Conservation (phyloP, 768 basidiomycete genomes). For the Serpula lacrymans region DNA sequence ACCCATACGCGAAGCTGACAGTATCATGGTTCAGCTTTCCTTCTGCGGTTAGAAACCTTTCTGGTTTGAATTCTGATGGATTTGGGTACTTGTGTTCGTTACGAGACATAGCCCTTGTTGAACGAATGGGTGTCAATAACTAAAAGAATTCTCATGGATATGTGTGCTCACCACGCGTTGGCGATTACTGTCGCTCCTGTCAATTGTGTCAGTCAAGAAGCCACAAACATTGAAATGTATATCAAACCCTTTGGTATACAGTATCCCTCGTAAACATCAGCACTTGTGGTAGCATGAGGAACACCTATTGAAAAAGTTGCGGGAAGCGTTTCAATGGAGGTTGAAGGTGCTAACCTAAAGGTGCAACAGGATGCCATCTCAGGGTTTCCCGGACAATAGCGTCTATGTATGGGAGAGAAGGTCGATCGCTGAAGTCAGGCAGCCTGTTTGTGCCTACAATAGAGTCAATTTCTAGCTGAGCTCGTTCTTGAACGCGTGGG, state of each 20-base stretch:
- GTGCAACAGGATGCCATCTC: constrained; percentile 31
- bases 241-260: constrained; percentile 23
- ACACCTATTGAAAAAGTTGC: constrained; percentile 16
- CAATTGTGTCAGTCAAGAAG: constrained; percentile 13
- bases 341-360: constrained; percentile 17
- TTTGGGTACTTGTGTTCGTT: constrained; percentile 24
- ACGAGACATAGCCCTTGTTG: constrained; percentile 25
- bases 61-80: constrained; percentile 22
- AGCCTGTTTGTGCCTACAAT: constrained; percentile 25
- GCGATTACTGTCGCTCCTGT: constrained; percentile 28
- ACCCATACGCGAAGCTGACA: constrained; percentile 22
- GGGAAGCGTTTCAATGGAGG: not conserved
- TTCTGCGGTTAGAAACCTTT: constrained; percentile 22
- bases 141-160: not conserved
- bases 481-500: constrained; percentile 31
- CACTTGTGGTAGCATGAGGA: constrained; percentile 22
- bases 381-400: constrained; percentile 33
- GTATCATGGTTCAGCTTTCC: constrained; percentile 22
- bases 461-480: constrained; percentile 31
- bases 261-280: constrained; percentile 22
- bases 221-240: not conserved
- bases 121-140: too few species aligned
- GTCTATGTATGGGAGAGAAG: constrained; percentile 27
- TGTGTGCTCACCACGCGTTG: constrained; percentile 30
- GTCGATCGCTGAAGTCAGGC: constrained; percentile 23